A percentile compares a stretch with the other conserved stretches of the same genome.
phyloP scores from a whole-genome alignment of 2,329 filamentous ascomycete genomes.

The Alternaria solani region DNA sequence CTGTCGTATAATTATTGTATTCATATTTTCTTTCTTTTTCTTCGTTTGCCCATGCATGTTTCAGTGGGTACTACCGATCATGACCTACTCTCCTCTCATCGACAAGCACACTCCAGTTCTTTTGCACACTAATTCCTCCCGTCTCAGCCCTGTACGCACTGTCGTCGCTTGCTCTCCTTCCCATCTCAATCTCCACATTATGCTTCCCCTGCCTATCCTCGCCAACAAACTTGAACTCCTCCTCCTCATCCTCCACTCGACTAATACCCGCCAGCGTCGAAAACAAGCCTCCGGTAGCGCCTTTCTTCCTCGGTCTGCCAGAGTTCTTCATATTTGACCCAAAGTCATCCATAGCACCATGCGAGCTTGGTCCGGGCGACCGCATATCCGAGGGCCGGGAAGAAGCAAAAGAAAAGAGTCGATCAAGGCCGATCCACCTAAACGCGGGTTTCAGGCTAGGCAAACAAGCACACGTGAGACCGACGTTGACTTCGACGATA shows the following conservation, averaged over 20 bases:
- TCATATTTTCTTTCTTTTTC: neutral
- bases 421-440: constrained; percentile 24
- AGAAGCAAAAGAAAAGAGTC: constrained; percentile 29
- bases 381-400: constrained; percentile 22
- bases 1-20: neutral
- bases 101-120: constrained; percentile 17
- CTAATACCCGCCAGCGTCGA: constrained; percentile 29
- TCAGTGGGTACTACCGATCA: neutral
- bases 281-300: constrained; percentile 31
- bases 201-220: constrained; percentile 17
- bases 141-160: constrained; percentile 6
- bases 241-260: constrained; percentile 27
- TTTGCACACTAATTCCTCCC: constrained; percentile 13
- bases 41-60: neutral
- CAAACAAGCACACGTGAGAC: constrained; percentile 34
- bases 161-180: constrained; percentile 14
- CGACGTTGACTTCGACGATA: constrained; percentile 36
- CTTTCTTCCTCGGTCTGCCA: constrained; percentile 26
- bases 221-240: constrained; percentile 23
- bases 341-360: neutral
- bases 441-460: constrained; percentile 31
- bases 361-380: constrained; percentile 17
- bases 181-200: constrained; percentile 17
- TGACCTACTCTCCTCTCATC: constrained; percentile 9
- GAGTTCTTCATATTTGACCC: constrained; percentile 5